Evolutionary conservation across 805 yeast species (phyloP).

Genomic region (Wickerhamiella brachini): DNA sequence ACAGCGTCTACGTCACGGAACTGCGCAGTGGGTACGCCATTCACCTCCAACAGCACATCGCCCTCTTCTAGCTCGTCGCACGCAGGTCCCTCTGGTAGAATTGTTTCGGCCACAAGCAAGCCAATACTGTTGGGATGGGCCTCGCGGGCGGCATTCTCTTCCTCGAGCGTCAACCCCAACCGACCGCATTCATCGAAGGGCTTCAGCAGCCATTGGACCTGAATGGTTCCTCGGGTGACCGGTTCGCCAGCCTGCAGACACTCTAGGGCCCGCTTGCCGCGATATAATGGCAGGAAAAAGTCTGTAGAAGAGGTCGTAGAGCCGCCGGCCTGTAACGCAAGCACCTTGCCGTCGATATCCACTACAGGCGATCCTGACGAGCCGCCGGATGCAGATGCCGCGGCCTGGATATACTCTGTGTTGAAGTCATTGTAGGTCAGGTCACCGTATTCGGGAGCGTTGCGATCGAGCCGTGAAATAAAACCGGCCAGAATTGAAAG

Average conservation of each 20-base stretch:
- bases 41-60: constrained; percentile 64
- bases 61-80: constrained; percentile 65
- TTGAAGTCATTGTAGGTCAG: constrained; percentile 84
- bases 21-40: constrained; percentile 48
- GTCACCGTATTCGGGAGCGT: constrained; percentile 87
- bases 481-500: constrained; percentile 79
- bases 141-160: constrained; percentile 55
- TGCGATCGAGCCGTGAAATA: constrained; percentile 70
- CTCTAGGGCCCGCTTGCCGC: constrained; percentile 68
- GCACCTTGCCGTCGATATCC: constrained; percentile 70
- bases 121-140: constrained; percentile 66
- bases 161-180: constrained; percentile 63
- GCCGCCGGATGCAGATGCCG: constrained; percentile 92
- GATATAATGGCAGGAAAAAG: constrained; percentile 72
- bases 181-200: constrained; percentile 88
- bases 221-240: constrained; percentile 82
- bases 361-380: constrained; percentile 96
- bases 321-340: constrained; percentile 93
- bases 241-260: constrained; percentile 49
- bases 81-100: constrained; percentile 78
- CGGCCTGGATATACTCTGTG: constrained; percentile 89
- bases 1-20: constrained; percentile 76
- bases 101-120: constrained; percentile 65
- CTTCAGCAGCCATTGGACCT: constrained; percentile 73
- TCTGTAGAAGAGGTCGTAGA: constrained; percentile 84